Conservation (phyloP, 2,329 filamentous ascomycete species). For the Paecilomyces sp. region DNA sequence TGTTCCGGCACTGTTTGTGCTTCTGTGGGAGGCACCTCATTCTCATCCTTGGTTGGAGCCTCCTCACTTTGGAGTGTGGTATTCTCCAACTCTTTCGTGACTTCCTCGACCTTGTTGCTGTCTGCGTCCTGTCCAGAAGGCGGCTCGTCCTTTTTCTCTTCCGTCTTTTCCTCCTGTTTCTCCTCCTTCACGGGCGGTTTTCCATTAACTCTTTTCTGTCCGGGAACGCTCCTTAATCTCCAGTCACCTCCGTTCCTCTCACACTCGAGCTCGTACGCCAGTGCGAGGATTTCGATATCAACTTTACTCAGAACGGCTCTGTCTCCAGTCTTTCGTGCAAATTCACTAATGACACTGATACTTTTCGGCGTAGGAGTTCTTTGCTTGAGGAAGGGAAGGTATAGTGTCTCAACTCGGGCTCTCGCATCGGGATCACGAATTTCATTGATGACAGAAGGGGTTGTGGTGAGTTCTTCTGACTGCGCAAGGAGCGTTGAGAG, state of each 20-base stretch:
- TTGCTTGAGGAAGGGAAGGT: constrained; percentile 77
- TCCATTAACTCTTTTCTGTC: constrained; percentile 71
- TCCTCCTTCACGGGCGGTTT: constrained; percentile 47
- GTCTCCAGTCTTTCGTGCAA: constrained; percentile 85
- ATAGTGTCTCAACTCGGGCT: constrained; percentile 70
- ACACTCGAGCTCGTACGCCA: constrained; percentile 91
- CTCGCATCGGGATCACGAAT: constrained; percentile 79
- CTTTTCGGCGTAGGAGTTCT: constrained; percentile 69
- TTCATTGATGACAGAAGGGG: constrained; percentile 78
- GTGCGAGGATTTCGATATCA: constrained; percentile 80
- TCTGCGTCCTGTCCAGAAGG: constrained; percentile 10
- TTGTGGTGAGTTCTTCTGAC: constrained; percentile 71
- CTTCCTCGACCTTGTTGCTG: constrained; percentile 18
- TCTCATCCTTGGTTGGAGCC: constrained; percentile 13
- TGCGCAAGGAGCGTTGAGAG: constrained; percentile 74
- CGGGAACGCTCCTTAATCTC: constrained; percentile 70
- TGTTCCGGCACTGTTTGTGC: not conserved
- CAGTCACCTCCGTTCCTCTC: constrained; percentile 86
- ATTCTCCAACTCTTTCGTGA: constrained; percentile 21
- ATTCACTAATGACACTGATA: constrained; percentile 71
- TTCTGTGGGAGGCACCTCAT: constrained; percentile 5
- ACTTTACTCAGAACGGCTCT: constrained; percentile 78
- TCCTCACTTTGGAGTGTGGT: constrained; percentile 20
- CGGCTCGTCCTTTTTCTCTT: constrained; percentile 16
- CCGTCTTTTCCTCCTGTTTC: constrained; percentile 26